These are phyloP conservation scores for Tetradesmus lagerheimii DNA, from an alignment of 139 green algal species.

Conservation along the genomic window DNA sequence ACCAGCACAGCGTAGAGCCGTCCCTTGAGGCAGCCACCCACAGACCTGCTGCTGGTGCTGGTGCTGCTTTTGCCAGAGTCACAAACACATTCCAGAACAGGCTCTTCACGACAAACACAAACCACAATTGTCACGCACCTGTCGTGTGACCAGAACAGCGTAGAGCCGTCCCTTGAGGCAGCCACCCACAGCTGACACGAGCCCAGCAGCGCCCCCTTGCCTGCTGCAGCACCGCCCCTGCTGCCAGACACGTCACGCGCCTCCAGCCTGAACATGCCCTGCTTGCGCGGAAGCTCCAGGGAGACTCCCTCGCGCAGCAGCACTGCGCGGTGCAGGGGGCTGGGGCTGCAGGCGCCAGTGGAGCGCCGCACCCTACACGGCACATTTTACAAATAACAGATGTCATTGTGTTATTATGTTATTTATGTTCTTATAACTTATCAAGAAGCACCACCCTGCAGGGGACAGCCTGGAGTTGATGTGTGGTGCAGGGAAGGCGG, in stretches of 20 bases:
- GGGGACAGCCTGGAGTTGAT: too few relatives aligned
- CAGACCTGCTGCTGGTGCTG: not conserved
- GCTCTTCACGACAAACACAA: not conserved
- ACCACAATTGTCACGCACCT: not conserved
- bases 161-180: constrained; percentile 61
- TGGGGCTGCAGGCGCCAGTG: not conserved
- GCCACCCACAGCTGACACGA: constrained; percentile 47
- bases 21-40: constrained; percentile 49
- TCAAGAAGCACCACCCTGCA: too few relatives aligned
- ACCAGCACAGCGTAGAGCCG: constrained; percentile 63
- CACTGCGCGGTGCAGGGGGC: not conserved
- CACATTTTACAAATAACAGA: too few relatives aligned
- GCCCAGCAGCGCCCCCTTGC: constrained; percentile 45
- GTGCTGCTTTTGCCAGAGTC: not conserved
- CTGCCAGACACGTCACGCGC: constrained; percentile 20
- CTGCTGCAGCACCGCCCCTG: not conserved
- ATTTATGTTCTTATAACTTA: too few relatives aligned
- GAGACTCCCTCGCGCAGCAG: constrained; percentile 36
- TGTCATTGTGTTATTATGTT: too few relatives aligned
- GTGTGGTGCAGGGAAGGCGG: too few relatives aligned
- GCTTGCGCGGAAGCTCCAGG: constrained; percentile 56
- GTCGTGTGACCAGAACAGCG: constrained; percentile 61
- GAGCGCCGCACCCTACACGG: not conserved
- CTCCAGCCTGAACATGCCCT: constrained; percentile 55
- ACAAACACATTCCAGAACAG: not conserved